A percentile compares a stretch with the other conserved stretches of the same genome.
Evolutionary conservation across 1,139 yeast genomes (phyloP).

Genomic region (Nakaseomyces kungkrabaensis): DNA sequence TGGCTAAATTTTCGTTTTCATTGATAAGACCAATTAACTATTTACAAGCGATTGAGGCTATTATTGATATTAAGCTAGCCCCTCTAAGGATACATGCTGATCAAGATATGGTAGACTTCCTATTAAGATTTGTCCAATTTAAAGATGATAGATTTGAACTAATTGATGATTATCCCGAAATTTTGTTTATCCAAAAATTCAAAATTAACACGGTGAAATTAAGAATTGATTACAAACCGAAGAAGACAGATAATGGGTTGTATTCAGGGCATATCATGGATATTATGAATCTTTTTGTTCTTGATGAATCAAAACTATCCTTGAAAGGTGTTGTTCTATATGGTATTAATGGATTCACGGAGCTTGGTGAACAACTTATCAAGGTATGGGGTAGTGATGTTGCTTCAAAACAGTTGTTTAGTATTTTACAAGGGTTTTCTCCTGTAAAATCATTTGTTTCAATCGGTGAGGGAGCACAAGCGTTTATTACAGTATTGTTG

Average conservation of each 20-base stretch:
- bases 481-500: slow-evolving; percentile 72
- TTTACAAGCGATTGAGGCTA: slow-evolving; percentile 61
- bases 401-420: slow-evolving; percentile 63
- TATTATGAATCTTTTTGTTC: slow-evolving; percentile 74
- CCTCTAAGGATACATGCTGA: slow-evolving; percentile 82
- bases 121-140: slow-evolving; percentile 71
- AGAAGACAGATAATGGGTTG: slow-evolving; percentile 47
- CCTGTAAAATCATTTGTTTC: slow-evolving; percentile 71
- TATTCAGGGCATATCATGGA: slow-evolving; percentile 84
- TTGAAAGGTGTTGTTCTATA: slow-evolving; percentile 53
- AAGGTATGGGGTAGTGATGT: slow-evolving; percentile 83
- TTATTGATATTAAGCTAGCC: slow-evolving; percentile 44
- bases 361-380: slow-evolving; percentile 46
- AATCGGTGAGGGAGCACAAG: slow-evolving; percentile 69
- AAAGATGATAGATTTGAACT: slow-evolving; percentile 59
- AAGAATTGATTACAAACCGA: slow-evolving; percentile 85
- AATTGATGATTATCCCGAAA: slow-evolving; percentile 47
- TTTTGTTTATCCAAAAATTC: slow-evolving; percentile 58
- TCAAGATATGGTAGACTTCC: slow-evolving; percentile 83
- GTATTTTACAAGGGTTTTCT: slow-evolving; percentile 73
- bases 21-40: slow-evolving; percentile 58
- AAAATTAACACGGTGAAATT: slow-evolving; percentile 53
- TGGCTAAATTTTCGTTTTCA: slow-evolving; percentile 46
- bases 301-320: slow-evolving; percentile 73
- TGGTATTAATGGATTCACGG: slow-evolving; percentile 69